Evolutionary conservation across 192 early-diverging fungal species (phyloP), one percentile per base, ranked within the genome.

Genomic region (Coemansia sp.): DNA sequence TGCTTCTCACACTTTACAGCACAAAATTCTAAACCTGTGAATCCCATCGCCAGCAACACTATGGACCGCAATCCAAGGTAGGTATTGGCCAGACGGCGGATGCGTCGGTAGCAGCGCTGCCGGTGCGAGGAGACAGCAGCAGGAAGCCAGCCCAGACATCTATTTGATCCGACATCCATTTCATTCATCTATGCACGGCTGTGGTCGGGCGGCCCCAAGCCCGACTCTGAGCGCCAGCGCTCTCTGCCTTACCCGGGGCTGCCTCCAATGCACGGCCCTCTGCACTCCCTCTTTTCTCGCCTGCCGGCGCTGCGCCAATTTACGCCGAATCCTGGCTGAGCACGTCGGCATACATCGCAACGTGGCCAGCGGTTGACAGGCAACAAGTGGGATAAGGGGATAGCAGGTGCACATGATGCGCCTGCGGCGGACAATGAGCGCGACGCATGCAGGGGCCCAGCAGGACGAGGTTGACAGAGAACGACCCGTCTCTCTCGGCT

Each of bases 21-120:
- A 35, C 34, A 43, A 25, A 22, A 43, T 22, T 10, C 41, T 43
- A 43, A 8, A 35, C 32, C 32, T 35, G 32, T 35, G 9, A n/a
- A n/a, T n/a, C n/a, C n/a, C n/a, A n/a, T n/a, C n/a, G n/a, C n/a
- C n/a, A n/a, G n/a, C n/a, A n/a, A n/a, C 32, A 35, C 32, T 35
- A 43, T 43, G 41, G 41, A 43, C 41, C 41, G 41, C 19, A 43
- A 43, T 22, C 41, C 41, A 20, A 43, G 41, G 41, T 43, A 43
- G 17, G 41, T 35, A 10, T n/a, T n/a, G n/a, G n/a, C n/a, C n/a
- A n/a, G n/a, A n/a, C n/a, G n/a, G n/a, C n/a, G n/a, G n/a, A n/a
- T n/a, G n/a, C n/a, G n/a, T n/a, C n/a, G n/a, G n/a, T n/a, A n/a
- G n/a, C n/a, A n/a, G n/a, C n/a, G n/a, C n/a, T n/a, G n/a, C n/a